Base-by-base conservation (phyloP, 129 eudicot genomes). In the Flaveria ramosissima region DNA sequence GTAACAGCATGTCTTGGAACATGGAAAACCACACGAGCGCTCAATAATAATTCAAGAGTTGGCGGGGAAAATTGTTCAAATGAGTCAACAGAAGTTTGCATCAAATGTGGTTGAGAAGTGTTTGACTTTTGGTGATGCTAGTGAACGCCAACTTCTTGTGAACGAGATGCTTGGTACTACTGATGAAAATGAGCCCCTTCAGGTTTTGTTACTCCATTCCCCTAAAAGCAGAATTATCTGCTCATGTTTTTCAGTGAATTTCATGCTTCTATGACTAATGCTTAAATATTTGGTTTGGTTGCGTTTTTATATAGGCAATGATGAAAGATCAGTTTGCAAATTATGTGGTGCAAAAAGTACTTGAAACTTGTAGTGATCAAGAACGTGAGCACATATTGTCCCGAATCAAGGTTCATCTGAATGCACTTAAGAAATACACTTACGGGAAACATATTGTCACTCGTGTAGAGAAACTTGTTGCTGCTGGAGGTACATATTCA, bases 311-410 rank as follows among this genome's bases (percentile, higher is more conserved):
- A 23, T 82, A 93, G 98, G 98, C 97, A 52, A 93, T 93, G 98
- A 90, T 93, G 98, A 93, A 93, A 82, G 98, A 93, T 72, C 98
- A 93, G 72, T 93, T 93, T 81, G 98, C 96, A 30, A 93, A 93
- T 73, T 93, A 93, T 55, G 98, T 93, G 60, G 98, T 93, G 78
- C 98, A 93, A 86, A 93, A 93, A 83, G 97, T 93, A 24, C 89
- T 94, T 56, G 98, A 94, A 72, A 94, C 98, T 19, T 94, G 98
- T 78, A 89, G 92, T 76, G 98, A 94, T 83, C 96, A 94, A 85
- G 88, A 89, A 67, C 90, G 98, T 16, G 98, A 94, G 82, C 86
- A 85, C 74, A 94, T 94, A 77, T 68, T 94, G 72, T 83, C 93
- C 12, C 83, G 98, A 41, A 91, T 94, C 45, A 94, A 91, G 85